Percentiles rank a stretch among this genome's conserved stretches.
phyloP scores from a whole-genome alignment of 441 rosid genomes.

The Geranium incanum region DNA sequence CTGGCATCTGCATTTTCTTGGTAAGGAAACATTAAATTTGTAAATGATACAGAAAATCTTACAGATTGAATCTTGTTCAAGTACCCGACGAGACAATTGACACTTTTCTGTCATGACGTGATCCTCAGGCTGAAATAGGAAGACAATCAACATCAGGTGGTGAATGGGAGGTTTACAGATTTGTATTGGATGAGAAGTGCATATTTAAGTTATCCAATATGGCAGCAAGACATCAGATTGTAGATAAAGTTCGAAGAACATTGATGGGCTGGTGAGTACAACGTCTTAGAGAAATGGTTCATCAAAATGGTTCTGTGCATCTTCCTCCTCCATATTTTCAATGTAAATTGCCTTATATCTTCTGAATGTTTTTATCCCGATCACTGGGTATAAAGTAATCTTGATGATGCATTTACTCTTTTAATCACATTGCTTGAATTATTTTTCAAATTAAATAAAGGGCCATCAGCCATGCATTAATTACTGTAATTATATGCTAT shows the following conservation, averaged over 20 bases:
- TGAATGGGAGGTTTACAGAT: constrained; percentile 78
- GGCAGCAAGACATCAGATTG: constrained; percentile 46
- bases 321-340: too few species aligned
- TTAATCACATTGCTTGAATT: too few species aligned
- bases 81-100: not conserved
- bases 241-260: constrained; percentile 57
- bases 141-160: constrained; percentile 41
- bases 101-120: not conserved
- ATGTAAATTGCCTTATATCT: too few species aligned
- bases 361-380: too few species aligned
- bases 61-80: not conserved
- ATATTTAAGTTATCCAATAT: constrained; percentile 27
- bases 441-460: too few species aligned
- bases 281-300: too few species aligned
- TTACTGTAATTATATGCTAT: too few species aligned
- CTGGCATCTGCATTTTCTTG: constrained; percentile 71
- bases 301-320: too few species aligned
- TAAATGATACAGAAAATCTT: not conserved
- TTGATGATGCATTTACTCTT: too few species aligned
- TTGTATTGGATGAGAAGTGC: constrained; percentile 60
- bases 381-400: too few species aligned
- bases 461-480: too few species aligned
- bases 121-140: constrained; percentile 63
- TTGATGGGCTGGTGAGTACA: constrained; percentile 65
- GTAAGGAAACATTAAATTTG: constrained; percentile 31